Evolutionary conservation across 2,329 filamentous ascomycete genomes (phyloP), one percentile per base, ranked within the genome.

Genomic region (Sporothrix phasma): DNA sequence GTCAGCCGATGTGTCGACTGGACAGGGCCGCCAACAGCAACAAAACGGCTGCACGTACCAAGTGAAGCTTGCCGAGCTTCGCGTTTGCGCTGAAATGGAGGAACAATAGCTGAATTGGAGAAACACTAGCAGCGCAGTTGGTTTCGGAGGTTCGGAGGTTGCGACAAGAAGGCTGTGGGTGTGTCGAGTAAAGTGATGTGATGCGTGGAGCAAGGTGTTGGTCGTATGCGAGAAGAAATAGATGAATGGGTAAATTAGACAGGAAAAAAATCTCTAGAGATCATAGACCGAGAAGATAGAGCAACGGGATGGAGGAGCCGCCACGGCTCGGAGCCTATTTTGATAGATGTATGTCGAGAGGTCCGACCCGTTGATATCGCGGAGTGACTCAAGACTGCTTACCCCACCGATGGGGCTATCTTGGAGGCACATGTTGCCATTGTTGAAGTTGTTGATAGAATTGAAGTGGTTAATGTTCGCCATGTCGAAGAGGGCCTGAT

Each of bases 351-450:
- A 5, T 41, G 59, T 68, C 69, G 69, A 74, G 69, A 71, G 66
- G 61, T 66, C 64, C 64, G 66, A 66, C 65, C 67, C 60, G 60
- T 47, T 46, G 37, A 29, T 7, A 17, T 22, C 58, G 19, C 61
- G 63, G 61, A 39, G 63, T 67, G 67, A 26, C 59, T 76, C 78
- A 82, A 79, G 70, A 69, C 70, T 72, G 67, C 70, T 70, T 67
- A 80, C 80, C 80, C 80, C 80, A 69, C 67, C 80, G 71, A 79
- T 82, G 79, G 81, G 81, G 79, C 75, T 81, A 77, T 78, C 73
- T 66, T 64, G 62, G 65, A 47, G 58, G 65, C 62, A 58, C 51
- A 41, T 19, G 60, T 66, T 70, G 66, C 46, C 56, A 10, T 19
- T 59, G 49, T 63, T 59, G 34, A 39, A 17, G 60, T 31, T 45